Evolutionary conservation across 352 stramenopile genomes (phyloP).

Genomic region (Globisporangium cylindrosporum): DNA sequence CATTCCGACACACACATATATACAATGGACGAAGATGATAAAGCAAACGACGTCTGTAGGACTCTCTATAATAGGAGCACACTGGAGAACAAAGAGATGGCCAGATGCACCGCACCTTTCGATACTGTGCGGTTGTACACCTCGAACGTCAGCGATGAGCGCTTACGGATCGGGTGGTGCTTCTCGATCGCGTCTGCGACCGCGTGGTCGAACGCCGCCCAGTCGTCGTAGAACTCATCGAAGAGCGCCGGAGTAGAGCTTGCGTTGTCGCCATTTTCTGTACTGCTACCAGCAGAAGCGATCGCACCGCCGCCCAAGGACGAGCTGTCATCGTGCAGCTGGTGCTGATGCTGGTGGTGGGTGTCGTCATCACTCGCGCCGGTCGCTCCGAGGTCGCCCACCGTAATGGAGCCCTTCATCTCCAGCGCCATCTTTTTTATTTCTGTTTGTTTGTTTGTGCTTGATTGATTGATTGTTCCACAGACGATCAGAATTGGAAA

Average conservation of each 20-base stretch:
- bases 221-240: slow-evolving; percentile 75
- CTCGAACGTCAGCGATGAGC: slow-evolving; percentile 80
- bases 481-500: neutral
- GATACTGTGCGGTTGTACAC: slow-evolving; percentile 87
- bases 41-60: no score
- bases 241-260: slow-evolving; percentile 40
- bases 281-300: neutral
- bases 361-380: slow-evolving; percentile 2
- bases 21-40: neutral
- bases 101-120: slow-evolving; percentile 29
- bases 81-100: neutral
- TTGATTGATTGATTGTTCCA: neutral
- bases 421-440: slow-evolving; percentile 5
- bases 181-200: slow-evolving; percentile 55
- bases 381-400: slow-evolving; percentile 2
- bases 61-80: neutral
- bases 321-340: neutral
- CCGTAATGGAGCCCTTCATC: slow-evolving; percentile 6
- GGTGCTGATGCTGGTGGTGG: neutral
- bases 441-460: neutral
- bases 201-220: slow-evolving; percentile 60
- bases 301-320: neutral
- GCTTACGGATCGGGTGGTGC: slow-evolving; percentile 79
- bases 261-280: neutral
- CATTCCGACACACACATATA: neutral